Evolutionary conservation across 164 flowering plant species (phyloP).

Genomic region (Protea cynaroides): DNA sequence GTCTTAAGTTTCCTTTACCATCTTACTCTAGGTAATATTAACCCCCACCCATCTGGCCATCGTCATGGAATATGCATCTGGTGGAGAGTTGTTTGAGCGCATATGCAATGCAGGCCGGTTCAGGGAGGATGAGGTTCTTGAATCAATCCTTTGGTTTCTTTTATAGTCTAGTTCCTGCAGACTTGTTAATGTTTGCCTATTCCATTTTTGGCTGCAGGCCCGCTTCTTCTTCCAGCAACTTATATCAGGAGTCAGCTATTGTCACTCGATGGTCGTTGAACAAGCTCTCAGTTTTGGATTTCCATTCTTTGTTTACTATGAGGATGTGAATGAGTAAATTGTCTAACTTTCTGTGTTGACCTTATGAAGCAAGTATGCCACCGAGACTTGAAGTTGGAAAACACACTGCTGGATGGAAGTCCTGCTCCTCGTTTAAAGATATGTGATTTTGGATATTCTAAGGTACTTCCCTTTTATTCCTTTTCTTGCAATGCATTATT

Average conservation of each 20-base stretch:
- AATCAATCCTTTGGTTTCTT: neutral
- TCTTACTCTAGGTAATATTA: conserved; percentile 45
- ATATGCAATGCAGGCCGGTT: conserved; percentile 71
- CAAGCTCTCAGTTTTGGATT: neutral
- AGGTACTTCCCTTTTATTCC: conserved; percentile 37
- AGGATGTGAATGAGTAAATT: neutral
- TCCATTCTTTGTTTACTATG: neutral
- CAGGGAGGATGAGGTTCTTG: conserved; percentile 66
- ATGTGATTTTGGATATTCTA: conserved; percentile 92
- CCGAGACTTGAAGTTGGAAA: conserved; percentile 75
- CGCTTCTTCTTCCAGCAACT: conserved; percentile 94
- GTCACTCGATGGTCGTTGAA: conserved; percentile 66
- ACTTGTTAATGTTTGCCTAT: neutral
- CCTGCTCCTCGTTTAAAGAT: conserved; percentile 87
- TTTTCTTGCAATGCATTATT: neutral
- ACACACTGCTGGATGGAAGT: conserved; percentile 84
- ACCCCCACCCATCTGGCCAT: conserved; percentile 80
- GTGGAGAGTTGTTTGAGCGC: conserved; percentile 73
- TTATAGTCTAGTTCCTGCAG: neutral
- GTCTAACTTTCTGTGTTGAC: conserved; percentile 1
- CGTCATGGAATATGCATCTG: conserved; percentile 89
- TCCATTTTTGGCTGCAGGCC: conserved; percentile 41
- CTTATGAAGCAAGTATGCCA: conserved; percentile 86
- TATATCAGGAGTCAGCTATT: conserved; percentile 78
- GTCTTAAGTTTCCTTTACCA: neutral